These are phyloP conservation scores for Trametes villosa DNA, from an alignment of 768 basidiomycete genomes.

Conservation along the genomic window DNA sequence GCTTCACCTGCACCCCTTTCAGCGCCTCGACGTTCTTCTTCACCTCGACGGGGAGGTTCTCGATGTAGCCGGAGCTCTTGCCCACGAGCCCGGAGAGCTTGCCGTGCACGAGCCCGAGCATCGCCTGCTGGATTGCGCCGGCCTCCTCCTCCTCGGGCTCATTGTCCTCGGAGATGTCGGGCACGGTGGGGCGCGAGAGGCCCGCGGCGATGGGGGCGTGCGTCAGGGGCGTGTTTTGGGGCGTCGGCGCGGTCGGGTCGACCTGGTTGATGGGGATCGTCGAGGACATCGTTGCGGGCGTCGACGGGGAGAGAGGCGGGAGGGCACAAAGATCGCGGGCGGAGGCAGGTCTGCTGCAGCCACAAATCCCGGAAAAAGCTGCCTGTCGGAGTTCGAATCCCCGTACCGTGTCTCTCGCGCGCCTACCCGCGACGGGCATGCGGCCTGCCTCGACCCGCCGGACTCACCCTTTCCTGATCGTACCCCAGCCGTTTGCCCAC, in stretches of 20 bases:
- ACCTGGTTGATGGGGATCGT: conserved; percentile 62
- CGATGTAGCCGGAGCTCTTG: conserved; percentile 93
- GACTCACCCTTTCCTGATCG: background rate
- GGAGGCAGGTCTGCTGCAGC: conserved; percentile 9
- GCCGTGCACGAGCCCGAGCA: conserved; percentile 87
- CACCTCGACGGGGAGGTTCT: conserved; percentile 79
- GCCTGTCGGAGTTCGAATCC: conserved; percentile 23
- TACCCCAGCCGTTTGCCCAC: too few species aligned
- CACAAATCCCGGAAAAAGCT: conserved; percentile 7
- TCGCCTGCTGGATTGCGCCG: conserved; percentile 59
- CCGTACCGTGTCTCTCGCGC: conserved; percentile 12
- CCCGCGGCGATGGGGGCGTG: conserved; percentile 80
- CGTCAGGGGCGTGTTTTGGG: conserved; percentile 88
- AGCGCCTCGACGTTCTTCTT: conserved; percentile 88
- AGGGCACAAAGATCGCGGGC: conserved; percentile 8
- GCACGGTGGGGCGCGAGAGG: conserved; percentile 86
- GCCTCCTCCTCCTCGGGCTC: conserved; percentile 64
- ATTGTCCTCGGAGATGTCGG: conserved; percentile 84
- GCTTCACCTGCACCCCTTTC: conserved; percentile 92
- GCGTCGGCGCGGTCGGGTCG: conserved; percentile 85
- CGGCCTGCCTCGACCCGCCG: conserved; percentile 15
- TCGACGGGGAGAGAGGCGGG: conserved; percentile 17
- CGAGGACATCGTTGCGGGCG: conserved; percentile 58
- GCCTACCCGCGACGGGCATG: conserved; percentile 9
- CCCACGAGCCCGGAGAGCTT: conserved; percentile 86